Evolutionary conservation across 257 asterid species (phyloP).

Genomic region (Jaltomata sinuosa): DNA sequence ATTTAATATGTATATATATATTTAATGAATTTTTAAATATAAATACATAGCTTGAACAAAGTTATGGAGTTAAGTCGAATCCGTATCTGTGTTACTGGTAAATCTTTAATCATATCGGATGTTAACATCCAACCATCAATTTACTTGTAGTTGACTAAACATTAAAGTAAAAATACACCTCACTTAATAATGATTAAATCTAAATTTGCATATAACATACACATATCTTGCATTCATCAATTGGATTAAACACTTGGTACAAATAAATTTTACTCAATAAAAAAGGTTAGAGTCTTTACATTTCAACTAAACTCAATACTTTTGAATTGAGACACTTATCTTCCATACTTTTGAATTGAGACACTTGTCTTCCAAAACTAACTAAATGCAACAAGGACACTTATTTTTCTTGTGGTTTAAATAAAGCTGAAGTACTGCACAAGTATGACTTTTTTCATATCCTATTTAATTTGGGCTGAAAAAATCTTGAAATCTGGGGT

Average conservation of each 20-base stretch:
- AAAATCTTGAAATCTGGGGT: neutral
- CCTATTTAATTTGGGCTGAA: neutral
- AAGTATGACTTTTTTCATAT: neutral
- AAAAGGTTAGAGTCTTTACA: neutral
- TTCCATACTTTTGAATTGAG: neutral
- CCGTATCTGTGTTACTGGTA: no score
- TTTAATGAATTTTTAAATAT: no score
- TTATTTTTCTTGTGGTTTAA: neutral
- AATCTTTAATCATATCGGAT: no score
- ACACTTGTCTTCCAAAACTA: neutral
- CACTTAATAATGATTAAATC: neutral
- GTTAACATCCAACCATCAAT: neutral
- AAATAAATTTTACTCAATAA: neutral
- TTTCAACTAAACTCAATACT: neutral
- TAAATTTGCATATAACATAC: neutral
- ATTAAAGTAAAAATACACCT: neutral
- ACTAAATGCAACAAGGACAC: neutral
- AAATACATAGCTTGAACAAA: no score
- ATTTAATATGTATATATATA: no score
- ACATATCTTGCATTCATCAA: neutral
- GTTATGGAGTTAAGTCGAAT: neutral
- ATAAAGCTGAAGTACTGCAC: neutral
- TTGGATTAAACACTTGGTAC: neutral
- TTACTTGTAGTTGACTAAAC: no score
- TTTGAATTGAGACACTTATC: no score